Evolutionary conservation across 495 filamentous ascomycete species (phyloP), one percentile per base, ranked within the genome.

Genomic region (Aspergillus steynii): DNA sequence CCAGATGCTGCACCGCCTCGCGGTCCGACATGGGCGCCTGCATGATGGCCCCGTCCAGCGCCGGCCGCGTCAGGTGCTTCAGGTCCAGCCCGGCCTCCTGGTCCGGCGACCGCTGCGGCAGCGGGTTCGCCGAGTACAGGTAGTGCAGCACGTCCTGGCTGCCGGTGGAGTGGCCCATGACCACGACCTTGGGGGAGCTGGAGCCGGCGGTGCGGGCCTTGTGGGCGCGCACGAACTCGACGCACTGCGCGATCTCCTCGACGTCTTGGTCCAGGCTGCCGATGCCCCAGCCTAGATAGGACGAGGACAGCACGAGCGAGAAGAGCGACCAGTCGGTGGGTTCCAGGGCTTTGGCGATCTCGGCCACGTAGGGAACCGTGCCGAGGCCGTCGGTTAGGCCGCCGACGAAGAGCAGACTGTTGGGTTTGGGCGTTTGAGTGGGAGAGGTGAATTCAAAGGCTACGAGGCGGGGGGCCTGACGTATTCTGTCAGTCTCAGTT

Each of bases 101-200:
- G 25, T 72, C 69, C 4, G 70, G 59, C 3, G 37, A 42, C 3
- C 59, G 67, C 45, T 50, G 51, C 10, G 72, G 58, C 7, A 73
- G 32, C 26, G 74, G 77, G 53, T 74, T 77, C 2, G 69, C 61
- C 14, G 74, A 60, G 54, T 74, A 62, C n/a, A 90, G 74, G 67
- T 95, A 96, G 58, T 90, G 85, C 72, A 97, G 82, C 34, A 90
- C 86, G 68, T 96, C 92, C 77, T 96, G 95, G 61, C 90, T 92
- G 2, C 95, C 95, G 0, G 88, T 91, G 2, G 89, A 93, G 64
- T 96, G 92, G 9, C 95, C 95, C 83, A 99, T 85, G 10, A 97
- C 71, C 8, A 94, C 88, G n/a, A 96, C 77, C 68, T 88, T 91
- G 10, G 77, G 46, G 71, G 50, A 10, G 54, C 65, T 12, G 37